phyloP scores from a whole-genome alignment of 495 filamentous ascomycete genomes.

The Amniculicola lignicola region DNA sequence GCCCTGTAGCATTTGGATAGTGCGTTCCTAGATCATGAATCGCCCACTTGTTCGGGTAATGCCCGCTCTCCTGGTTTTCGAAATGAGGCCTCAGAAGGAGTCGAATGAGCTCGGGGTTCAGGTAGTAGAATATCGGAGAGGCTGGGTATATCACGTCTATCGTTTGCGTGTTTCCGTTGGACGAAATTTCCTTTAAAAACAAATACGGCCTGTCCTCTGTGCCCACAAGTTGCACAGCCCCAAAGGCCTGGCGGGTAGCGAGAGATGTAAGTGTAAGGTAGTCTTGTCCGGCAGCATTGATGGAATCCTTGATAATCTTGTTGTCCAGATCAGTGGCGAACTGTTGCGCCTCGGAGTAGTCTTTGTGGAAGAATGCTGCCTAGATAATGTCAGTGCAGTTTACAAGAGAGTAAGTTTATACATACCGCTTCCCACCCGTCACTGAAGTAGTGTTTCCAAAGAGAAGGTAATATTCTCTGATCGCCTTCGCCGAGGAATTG shows the following conservation, averaged over 20 bases:
- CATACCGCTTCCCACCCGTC: conserved; percentile 53
- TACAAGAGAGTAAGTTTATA: conserved; percentile 56
- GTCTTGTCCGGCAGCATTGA: conserved; percentile 45
- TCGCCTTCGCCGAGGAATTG: conserved; percentile 50
- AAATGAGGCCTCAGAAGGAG: conserved; percentile 37
- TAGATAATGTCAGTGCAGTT: conserved; percentile 26
- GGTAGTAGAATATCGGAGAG: conserved; percentile 38
- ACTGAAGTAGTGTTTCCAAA: conserved; percentile 56
- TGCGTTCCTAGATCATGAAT: conserved; percentile 40
- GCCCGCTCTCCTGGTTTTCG: conserved; percentile 38
- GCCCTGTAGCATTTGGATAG: conserved; percentile 41
- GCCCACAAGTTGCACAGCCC: conserved; percentile 31
- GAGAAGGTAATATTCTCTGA: conserved; percentile 43
- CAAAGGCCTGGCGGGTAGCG: conserved; percentile 41
- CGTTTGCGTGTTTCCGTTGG: conserved; percentile 41
- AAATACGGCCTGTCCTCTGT: conserved; percentile 23
- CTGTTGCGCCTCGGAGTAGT: conserved; percentile 42
- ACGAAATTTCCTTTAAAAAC: conserved; percentile 42
- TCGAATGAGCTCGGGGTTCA: conserved; percentile 34
- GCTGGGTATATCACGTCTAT: conserved; percentile 43
- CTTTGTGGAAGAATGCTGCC: conserved; percentile 55
- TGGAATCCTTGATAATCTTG: conserved; percentile 50
- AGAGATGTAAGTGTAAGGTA: conserved; percentile 39
- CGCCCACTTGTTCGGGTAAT: conserved; percentile 36
- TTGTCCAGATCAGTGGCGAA: conserved; percentile 47